Evolutionary conservation across 371 early-diverging fungal genomes (phyloP), one percentile per base, ranked within the genome.

Genomic region (Zopfochytrium polystomum): DNA sequence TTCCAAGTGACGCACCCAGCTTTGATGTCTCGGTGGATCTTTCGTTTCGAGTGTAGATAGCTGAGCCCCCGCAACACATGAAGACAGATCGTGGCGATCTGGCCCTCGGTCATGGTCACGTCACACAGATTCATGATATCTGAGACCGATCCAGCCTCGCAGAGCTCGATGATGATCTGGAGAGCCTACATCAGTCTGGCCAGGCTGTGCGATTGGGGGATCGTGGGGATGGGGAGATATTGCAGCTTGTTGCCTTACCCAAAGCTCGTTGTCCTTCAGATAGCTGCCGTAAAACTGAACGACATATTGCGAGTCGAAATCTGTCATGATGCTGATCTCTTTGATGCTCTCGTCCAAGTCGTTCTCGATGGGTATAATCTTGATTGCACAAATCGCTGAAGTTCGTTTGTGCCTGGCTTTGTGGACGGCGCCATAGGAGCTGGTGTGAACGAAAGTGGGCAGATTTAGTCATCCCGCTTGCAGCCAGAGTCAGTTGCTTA

Each of bases 21-120:
- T 62, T 91, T 91, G 52, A 91, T 85, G 57, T 91, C 92, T 15
- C 92, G 71, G 64, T 91, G 91, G 54, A 91, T 86, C 52, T 90
- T 84, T 4, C 78, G 59, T 44, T 70, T 68, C 33, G 66, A 71
- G 62, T 91, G 91, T 63, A 91, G 72, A 62, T 85, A 87, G 13
- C 65, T 68, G 33, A 91, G 64, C 0, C 85, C 85, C 7, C 66
- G 29, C 22, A 85, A 73, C 2, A 75, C 67, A 47, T 82, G 64
- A 22, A 58, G 47, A 63, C 79, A 82, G 22, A 86, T 69, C 49
- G 73, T 69, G 0, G 82, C 74, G 35, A 86, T 83, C 48, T 81
- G 79, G 7, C 60, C 69, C 55, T 86, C 86, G 2, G 67, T 67
- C 33, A 86, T 48, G 1, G 79, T 73, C 42, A 56, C 53, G 25